Base-by-base conservation (phyloP, 1,284 basidiomycete species). In the Trichosporon ovoides region DNA sequence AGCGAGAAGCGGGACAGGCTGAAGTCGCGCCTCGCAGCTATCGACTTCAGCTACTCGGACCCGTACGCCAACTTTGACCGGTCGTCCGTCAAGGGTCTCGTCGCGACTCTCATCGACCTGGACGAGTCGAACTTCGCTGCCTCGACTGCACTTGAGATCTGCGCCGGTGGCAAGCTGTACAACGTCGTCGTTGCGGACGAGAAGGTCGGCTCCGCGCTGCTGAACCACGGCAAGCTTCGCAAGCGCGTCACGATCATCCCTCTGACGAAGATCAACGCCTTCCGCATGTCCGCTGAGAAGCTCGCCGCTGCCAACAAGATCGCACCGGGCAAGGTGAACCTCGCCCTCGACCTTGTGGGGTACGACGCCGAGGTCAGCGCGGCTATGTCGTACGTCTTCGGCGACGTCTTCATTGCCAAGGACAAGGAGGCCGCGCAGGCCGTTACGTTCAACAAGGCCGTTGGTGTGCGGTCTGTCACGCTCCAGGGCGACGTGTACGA, bases 401-500 rank as follows among this genome's bases (percentile, higher is more conserved):
- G 91, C 56, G 88, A 91, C 71, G 93, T 91, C 1, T 83, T 98
- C 62, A 86, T 98, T 70, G 98, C 94, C 73, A 85, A 87, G 46
- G 92, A 96, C 71, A 85, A 93, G 3, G 86, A 87, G 31, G 84
- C 92, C 0, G 96, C 96, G 9, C 91, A 94, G 72, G 80, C 81
- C 0, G 89, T 97, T 38, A 97, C 96, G 0, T 98, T 97, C 79
- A 79, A 84, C 75, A 82, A 86, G 24, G 83, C 88, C 16, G 83
- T 85, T 28, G 79, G 82, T 13, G 84, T 88, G 61, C 87, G 87
- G 59, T 93, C 89, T 11, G 93, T 98, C 53, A 98, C 96, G 1
- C 81, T 95, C 18, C 87, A 93, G 24, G 96, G 96, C 16, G 96
- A 98, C 70, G 86, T 97, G 7, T 98, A 98, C 76, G 95, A 98